A percentile compares a stretch with the other conserved stretches of the same genome.
Evolutionary conservation across 306 rosid genomes (phyloP).

Genomic region (Quercus alba): DNA sequence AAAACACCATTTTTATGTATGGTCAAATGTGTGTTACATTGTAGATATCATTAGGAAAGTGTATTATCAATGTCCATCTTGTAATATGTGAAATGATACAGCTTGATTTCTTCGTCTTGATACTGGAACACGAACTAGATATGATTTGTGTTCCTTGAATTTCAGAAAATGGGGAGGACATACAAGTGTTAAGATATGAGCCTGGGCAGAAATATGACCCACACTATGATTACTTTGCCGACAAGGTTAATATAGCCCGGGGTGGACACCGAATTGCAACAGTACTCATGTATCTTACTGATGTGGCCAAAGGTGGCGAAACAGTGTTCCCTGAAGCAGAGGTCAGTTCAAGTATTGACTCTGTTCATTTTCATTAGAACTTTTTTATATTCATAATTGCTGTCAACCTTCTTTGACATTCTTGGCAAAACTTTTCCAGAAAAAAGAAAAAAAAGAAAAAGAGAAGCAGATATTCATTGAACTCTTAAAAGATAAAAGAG

Average conservation of each 20-base stretch:
- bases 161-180: slow-evolving; percentile 98
- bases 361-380: background rate
- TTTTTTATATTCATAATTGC: slow-evolving; percentile 1
- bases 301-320: slow-evolving; percentile 91
- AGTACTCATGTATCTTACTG: slow-evolving; percentile 88
- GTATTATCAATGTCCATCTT: background rate
- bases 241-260: slow-evolving; percentile 81
- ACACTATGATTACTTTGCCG: slow-evolving; percentile 84
- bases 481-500: slow-evolving; percentile 2
- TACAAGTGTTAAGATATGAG: slow-evolving; percentile 95
- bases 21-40: background rate
- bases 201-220: slow-evolving; percentile 96
- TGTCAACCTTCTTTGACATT: slow-evolving; percentile 1
- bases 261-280: slow-evolving; percentile 95
- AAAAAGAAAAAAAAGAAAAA: too few species aligned
- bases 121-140: slow-evolving; percentile 9
- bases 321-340: slow-evolving; percentile 89
- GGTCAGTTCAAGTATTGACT: slow-evolving; percentile 50
- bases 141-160: slow-evolving; percentile 22
- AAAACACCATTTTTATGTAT: background rate
- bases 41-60: background rate
- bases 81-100: background rate
- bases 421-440: background rate
- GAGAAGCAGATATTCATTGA: background rate
- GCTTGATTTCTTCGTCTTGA: background rate